These are phyloP conservation scores for Fomes fomentarius DNA, from an alignment of 1,284 basidiomycete species.

Conservation along the genomic window DNA sequence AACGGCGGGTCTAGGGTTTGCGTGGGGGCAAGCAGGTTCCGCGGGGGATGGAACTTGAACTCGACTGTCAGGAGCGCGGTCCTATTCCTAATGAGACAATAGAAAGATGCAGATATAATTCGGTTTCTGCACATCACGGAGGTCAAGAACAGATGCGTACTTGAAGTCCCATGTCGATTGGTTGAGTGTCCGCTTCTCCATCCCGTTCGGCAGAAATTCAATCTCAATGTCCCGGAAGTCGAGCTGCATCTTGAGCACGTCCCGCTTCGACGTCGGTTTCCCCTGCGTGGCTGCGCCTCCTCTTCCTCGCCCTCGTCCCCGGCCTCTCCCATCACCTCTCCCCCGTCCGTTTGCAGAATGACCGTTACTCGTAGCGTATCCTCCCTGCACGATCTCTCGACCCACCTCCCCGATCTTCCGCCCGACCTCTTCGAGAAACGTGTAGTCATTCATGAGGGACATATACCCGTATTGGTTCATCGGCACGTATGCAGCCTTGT, in stretches of 20 bases:
- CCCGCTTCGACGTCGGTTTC: conserved; percentile 52
- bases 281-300: conserved; percentile 34
- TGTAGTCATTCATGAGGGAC: conserved; percentile 84
- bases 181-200: conserved; percentile 77
- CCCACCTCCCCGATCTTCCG: conserved; percentile 75
- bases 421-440: conserved; percentile 80
- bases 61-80: conserved; percentile 75
- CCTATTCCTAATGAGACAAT: conserved; percentile 52
- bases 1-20: conserved; percentile 43
- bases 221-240: conserved; percentile 71
- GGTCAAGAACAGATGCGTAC: conserved; percentile 48
- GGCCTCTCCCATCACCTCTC: conserved; percentile 26
- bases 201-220: conserved; percentile 79
- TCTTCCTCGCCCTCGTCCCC: conserved; percentile 31
- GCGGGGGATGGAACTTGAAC: conserved; percentile 61
- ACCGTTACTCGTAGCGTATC: conserved; percentile 36
- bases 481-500: conserved; percentile 74
- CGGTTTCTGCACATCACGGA: conserved; percentile 1
- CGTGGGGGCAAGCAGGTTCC: conserved; percentile 43
- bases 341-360: conserved; percentile 3
- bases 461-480: conserved; percentile 84
- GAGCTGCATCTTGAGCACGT: conserved; percentile 66
- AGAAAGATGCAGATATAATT: conserved; percentile 12
- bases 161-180: conserved; percentile 82
- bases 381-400: conserved; percentile 63